Evolutionary conservation across 768 basidiomycete species (phyloP), one percentile per base, ranked within the genome.

Genomic region (Pleurotus pulmonarius): DNA sequence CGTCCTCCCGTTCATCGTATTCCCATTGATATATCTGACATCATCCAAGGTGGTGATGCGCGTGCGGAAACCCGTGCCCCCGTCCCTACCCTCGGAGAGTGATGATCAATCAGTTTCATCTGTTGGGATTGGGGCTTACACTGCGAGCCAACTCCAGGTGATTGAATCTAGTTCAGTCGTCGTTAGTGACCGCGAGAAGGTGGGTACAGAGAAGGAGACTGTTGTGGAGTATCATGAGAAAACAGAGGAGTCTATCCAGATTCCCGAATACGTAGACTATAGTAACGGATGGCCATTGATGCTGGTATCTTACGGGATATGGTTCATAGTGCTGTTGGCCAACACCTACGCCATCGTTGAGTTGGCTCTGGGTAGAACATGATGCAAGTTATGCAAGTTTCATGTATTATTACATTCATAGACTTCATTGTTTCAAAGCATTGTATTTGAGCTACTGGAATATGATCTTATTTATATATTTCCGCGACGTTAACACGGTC

Each of bases 11-110:
- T 90, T 90, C 67, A 77, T 91, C 65, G 75, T 86, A 6, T 80
- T 88, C 63, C 90, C 89, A 1, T 77, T 89, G 49, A 73, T 90
- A 57, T 90, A 79, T 67, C 75, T 90, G 60, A 88, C 86, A 20
- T 82, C 84, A 5, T 82, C 76, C 11, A 73, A 77, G 52, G 67
- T 73, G 16, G 73, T 88, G 60, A 90, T 89, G 89, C 75, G 74
- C n/a, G 78, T 83, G 49, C 78, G 67, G 63, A 78, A 71, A 59
- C 72, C 72, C 57, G 5, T 39, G 24, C 48, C 56, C 38, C 43
- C 39, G 12, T 26, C 39, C 22, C 15, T 9, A 18, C 15, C 56
- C 12, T 53, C 49, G 41, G 11, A 55, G 49, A 5, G 46, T 39
- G 18, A 48, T 43, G 43, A 24, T 41, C 48, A 43, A 51, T 49